Percentiles rank a stretch among this genome's conserved stretches.
These are phyloP conservation scores for Mesotaenium endlicherianum DNA, from an alignment of 139 green algal genomes.

Conservation along the genomic window DNA sequence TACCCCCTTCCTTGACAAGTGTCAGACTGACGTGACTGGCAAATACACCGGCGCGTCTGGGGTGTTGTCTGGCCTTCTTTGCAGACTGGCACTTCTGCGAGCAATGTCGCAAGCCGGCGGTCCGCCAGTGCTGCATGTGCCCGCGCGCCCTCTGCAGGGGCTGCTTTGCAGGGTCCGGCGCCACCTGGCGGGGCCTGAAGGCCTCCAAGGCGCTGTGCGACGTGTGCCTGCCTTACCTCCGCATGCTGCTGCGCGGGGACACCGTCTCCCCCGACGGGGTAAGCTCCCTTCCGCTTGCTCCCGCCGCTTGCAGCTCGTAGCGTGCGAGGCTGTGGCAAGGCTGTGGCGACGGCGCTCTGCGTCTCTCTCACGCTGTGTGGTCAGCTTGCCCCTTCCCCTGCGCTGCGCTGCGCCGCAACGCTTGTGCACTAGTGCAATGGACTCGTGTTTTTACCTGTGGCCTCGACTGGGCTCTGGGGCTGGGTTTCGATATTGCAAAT, in stretches of 20 bases:
- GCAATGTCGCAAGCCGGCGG: not conserved
- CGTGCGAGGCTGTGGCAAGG: no score
- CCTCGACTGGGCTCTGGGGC: no score
- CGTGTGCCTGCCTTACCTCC: not conserved
- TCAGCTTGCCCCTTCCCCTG: no score
- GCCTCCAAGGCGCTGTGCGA: not conserved
- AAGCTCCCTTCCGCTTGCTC: not conserved
- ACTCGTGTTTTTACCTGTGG: no score
- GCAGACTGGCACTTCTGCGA: conserved; percentile 22
- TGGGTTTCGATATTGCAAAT: no score
- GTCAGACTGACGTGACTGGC: no score
- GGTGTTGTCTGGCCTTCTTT: not conserved
- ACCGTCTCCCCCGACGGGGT: not conserved
- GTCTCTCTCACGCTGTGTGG: no score
- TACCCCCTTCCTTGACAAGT: no score
- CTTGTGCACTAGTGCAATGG: no score
- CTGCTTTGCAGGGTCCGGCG: not conserved
- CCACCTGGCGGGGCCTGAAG: not conserved
- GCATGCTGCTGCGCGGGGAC: not conserved
- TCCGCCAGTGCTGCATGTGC: not conserved
- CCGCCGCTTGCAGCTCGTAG: not conserved
- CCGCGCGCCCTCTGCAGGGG: not conserved
- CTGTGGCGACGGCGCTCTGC: no score
- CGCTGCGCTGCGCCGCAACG: no score
- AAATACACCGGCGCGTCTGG: not conserved